Evolutionary conservation across 192 early-diverging fungal genomes (phyloP), one percentile per base, ranked within the genome.

Genomic region (Diversispora epigaea): DNA sequence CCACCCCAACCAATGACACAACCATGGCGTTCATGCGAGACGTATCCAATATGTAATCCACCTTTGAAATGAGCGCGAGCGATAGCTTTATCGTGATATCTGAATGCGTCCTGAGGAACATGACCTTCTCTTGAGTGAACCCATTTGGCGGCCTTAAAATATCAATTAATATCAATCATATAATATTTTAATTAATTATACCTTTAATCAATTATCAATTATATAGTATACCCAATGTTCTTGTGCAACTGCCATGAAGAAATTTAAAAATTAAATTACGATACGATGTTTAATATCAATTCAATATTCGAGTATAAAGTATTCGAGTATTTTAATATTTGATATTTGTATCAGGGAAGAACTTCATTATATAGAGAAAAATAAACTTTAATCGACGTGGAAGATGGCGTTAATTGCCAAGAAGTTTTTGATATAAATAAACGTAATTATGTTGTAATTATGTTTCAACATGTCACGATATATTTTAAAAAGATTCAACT

Each of bases 221-320:
- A n/a, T n/a, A n/a, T n/a, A n/a, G n/a, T 25, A n/a, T 60, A 60
- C 57, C 57, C 57, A 60, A 12, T 60, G 57, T 3, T 60, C 57
- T 60, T 60, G 57, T 60, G 57, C 57, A 25, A 60, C 57, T 60
- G 57, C 57, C 57, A 60, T 60, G 4, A 32, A 32, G n/a, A n/a
- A n/a, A n/a, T n/a, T n/a, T n/a, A 32, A 2, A 32, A 32, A 32
- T 32, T 32, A 32, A 32, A 32, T 32, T 32, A n/a, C n/a, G 25
- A 32, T 32, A 32, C 25, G 25, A 32, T 32, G n/a, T 32, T 32
- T 32, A 32, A n/a, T n/a, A n/a, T n/a, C n/a, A n/a, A n/a, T n/a
- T n/a, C n/a, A 32, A 32, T 32, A 32, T 32, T 32, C 25, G 25
- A 2, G 2, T 32, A 32, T 32, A 32, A 2, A 32, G 25, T 32